These are phyloP conservation scores for Peronospora belbahrii DNA, from an alignment of 352 stramenopile species.

Conservation along the genomic window DNA sequence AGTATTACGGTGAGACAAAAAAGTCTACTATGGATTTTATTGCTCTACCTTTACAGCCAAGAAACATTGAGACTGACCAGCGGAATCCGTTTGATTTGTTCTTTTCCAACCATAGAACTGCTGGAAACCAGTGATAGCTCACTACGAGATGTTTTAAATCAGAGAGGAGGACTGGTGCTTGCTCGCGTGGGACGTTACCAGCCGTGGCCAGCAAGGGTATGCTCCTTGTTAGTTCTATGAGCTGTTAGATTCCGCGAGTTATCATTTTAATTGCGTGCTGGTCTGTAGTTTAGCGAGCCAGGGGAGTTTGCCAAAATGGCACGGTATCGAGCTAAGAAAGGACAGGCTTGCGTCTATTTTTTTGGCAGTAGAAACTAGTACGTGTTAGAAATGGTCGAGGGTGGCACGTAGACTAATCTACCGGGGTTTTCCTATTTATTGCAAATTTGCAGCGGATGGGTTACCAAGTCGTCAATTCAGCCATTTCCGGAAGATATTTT, in stretches of 20 bases:
- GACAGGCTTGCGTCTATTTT: constrained; percentile 79
- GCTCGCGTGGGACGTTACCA: constrained; percentile 73
- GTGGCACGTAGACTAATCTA: not conserved
- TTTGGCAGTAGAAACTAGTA: constrained; percentile 85
- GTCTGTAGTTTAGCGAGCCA: constrained; percentile 64
- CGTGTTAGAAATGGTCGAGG: constrained; percentile 14
- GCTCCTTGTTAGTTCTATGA: not conserved
- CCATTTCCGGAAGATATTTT: constrained; percentile 61
- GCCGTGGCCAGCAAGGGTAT: constrained; percentile 74
- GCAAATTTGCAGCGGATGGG: constrained; percentile 50
- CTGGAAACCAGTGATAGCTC: constrained; percentile 44
- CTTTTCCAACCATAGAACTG: constrained; percentile 32
- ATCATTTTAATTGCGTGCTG: constrained; percentile 4
- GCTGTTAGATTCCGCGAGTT: not conserved
- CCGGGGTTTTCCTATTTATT: not conserved
- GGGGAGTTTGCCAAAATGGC: constrained; percentile 80
- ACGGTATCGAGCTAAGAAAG: constrained; percentile 64
- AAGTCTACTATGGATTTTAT: not conserved
- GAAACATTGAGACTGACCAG: not conserved
- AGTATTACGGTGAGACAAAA: constrained; percentile 42
- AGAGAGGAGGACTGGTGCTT: constrained; percentile 69
- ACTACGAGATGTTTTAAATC: constrained; percentile 63
- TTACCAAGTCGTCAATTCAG: constrained; percentile 59
- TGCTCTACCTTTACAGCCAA: not conserved
- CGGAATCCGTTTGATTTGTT: not conserved